phyloP scores from a whole-genome alignment of 169 alveolate species.

The Amoebophrya sp. region DNA sequence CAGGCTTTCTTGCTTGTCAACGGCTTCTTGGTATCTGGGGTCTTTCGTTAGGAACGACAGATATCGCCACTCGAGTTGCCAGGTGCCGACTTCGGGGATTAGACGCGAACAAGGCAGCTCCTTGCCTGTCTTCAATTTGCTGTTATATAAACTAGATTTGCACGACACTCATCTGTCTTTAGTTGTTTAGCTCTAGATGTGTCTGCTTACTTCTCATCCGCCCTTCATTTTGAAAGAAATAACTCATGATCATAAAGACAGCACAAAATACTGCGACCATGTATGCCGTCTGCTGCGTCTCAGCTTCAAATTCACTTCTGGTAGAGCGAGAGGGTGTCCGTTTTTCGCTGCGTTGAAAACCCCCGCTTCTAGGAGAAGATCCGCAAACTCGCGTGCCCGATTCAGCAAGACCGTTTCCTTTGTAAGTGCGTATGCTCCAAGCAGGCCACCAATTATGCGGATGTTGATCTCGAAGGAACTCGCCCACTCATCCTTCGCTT shows the following conservation, averaged over 20 bases:
- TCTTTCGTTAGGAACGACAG: constrained; percentile 28
- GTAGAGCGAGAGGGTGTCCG: too few species aligned
- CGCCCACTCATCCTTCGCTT: not conserved
- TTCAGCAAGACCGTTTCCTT: constrained; percentile 25
- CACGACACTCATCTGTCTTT: too few species aligned
- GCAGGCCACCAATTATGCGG: constrained; percentile 51
- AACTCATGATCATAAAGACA: too few species aligned
- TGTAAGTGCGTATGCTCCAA: constrained; percentile 43
- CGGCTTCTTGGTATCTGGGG: constrained; percentile 28
- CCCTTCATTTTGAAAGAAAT: too few species aligned
- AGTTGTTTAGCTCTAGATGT: too few species aligned
- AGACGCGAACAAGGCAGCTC: too few species aligned
- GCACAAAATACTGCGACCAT: not conserved
- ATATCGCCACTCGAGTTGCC: constrained; percentile 33
- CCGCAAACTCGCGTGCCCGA: too few species aligned
- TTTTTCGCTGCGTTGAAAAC: too few species aligned
- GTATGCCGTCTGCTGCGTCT: not conserved
- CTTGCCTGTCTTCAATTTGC: too few species aligned
- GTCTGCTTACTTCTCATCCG: too few species aligned
- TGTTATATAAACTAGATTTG: too few species aligned
- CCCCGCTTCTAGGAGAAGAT: too few species aligned
- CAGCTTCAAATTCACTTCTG: not conserved
- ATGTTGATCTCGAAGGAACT: constrained; percentile 42
- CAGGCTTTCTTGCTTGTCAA: not conserved
- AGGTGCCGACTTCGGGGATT: constrained; percentile 39